Percentiles rank a stretch among this genome's conserved stretches.
Conservation (phyloP, 495 filamentous ascomycete genomes). For the Aspergillus coremiiformis region DNA sequence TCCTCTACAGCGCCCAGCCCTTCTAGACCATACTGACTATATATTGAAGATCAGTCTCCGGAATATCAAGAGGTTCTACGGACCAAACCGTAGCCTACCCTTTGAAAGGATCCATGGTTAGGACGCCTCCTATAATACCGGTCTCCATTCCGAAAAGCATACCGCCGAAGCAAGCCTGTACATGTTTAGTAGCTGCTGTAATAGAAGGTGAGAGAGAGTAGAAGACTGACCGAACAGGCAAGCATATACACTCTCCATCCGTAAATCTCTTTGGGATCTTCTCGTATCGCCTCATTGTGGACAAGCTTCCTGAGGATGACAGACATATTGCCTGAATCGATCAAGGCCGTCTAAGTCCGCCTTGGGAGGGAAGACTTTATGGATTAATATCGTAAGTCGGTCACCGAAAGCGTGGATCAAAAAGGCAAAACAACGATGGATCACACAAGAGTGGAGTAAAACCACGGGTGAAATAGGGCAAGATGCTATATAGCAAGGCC, state of each 20-base stretch:
- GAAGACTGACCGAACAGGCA: conserved; percentile 54
- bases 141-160: conserved; percentile 66
- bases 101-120: conserved; percentile 55
- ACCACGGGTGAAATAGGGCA: not conserved
- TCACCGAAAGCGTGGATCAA: too few species aligned
- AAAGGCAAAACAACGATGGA: not conserved
- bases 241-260: conserved; percentile 67
- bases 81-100: conserved; percentile 25
- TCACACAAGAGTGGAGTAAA: not conserved
- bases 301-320: conserved; percentile 56
- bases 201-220: not conserved
- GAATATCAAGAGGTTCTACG: conserved; percentile 12
- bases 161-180: conserved; percentile 65
- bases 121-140: conserved; percentile 63
- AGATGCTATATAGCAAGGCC: not conserved
- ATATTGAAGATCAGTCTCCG: not conserved
- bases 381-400: not conserved
- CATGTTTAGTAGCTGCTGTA: not conserved
- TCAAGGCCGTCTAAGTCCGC: too few species aligned
- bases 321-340: conserved; percentile 21
- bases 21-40: conserved; percentile 44
- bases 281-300: conserved; percentile 72
- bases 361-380: not conserved
- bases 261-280: conserved; percentile 68
- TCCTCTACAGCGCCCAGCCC: conserved; percentile 46